A percentile compares a stretch with the other conserved stretches of the same genome.
Evolutionary conservation across 1,139 yeast species (phyloP).

Genomic region (Starmera stellimalicola): DNA sequence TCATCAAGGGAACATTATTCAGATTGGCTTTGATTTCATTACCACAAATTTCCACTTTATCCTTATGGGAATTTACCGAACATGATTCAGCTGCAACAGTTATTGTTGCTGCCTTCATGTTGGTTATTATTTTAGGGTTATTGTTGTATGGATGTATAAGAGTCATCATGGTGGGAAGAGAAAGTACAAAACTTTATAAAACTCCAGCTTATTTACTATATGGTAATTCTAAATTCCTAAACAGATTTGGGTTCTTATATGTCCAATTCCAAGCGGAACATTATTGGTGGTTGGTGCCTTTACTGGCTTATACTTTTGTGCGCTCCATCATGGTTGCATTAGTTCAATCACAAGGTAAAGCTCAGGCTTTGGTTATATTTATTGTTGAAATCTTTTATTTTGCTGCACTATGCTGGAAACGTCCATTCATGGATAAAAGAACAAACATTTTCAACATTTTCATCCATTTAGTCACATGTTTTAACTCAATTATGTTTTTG

Average conservation of each 20-base stretch:
- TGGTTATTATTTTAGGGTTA: slow-evolving; percentile 46
- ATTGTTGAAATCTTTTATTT: slow-evolving; percentile 65
- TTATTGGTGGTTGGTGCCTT: slow-evolving; percentile 69
- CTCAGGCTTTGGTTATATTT: slow-evolving; percentile 71
- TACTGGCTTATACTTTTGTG: slow-evolving; percentile 55
- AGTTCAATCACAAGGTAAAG: slow-evolving; percentile 69
- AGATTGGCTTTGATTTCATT: slow-evolving; percentile 73
- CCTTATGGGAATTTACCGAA: slow-evolving; percentile 82
- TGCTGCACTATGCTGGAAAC: slow-evolving; percentile 50
- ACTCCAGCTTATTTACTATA: slow-evolving; percentile 89
- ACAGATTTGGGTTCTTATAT: slow-evolving; percentile 87
- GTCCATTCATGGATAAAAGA: slow-evolving; percentile 92
- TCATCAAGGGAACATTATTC: slow-evolving; percentile 82
- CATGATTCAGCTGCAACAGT: slow-evolving; percentile 79
- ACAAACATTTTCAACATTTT: slow-evolving; percentile 88
- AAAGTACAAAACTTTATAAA: slow-evolving; percentile 62
- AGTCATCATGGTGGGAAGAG: slow-evolving; percentile 62
- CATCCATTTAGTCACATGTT: slow-evolving; percentile 66
- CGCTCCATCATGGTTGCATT: slow-evolving; percentile 84
- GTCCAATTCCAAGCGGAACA: slow-evolving; percentile 85
- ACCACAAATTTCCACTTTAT: slow-evolving; percentile 75
- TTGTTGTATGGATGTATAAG: slow-evolving; percentile 66
- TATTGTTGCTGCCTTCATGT: slow-evolving; percentile 65
- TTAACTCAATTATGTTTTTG: slow-evolving; percentile 79
- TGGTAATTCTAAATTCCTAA: slow-evolving; percentile 74